These are phyloP conservation scores for Cyclostephanos invisitatus DNA, from an alignment of 108 stramenopile genomes.

Conservation along the genomic window DNA sequence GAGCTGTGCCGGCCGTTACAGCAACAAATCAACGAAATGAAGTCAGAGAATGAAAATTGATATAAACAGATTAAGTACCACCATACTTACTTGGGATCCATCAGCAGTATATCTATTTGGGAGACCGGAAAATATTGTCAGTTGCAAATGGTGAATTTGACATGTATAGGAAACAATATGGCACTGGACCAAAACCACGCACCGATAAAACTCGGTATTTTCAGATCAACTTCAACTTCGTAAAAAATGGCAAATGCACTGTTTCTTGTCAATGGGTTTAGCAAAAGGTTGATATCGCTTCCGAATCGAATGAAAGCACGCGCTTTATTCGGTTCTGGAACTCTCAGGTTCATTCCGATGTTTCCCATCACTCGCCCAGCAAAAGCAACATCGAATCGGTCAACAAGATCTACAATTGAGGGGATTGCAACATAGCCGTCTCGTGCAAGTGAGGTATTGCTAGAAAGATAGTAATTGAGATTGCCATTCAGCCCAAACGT, in stretches of 20 bases:
- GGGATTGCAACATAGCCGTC: conserved; percentile 8
- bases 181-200: conserved; percentile 5
- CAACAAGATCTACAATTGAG: conserved; percentile 12
- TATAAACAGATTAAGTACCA: neutral
- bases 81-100: conserved; percentile 14
- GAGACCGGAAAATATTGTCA: neutral
- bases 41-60: neutral
- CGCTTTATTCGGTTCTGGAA: neutral
- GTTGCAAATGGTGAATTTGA: conserved; percentile 1
- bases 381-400: conserved; percentile 20
- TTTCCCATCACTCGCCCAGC: conserved; percentile 16
- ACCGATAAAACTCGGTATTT: conserved; percentile 15
- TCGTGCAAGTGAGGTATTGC: neutral
- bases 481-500: conserved; percentile 25
- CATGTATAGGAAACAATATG: conserved; percentile 5
- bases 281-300: conserved; percentile 35
- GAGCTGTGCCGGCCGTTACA: neutral
- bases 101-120: conserved; percentile 6
- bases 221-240: neutral
- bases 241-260: conserved; percentile 12
- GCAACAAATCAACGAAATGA: neutral
- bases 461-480: conserved; percentile 40
- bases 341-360: neutral
- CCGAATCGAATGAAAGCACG: conserved; percentile 11
- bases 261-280: conserved; percentile 19